These are phyloP conservation scores for Setomelanomma holmii DNA, from an alignment of 2,329 filamentous ascomycete species.

Conservation along the genomic window DNA sequence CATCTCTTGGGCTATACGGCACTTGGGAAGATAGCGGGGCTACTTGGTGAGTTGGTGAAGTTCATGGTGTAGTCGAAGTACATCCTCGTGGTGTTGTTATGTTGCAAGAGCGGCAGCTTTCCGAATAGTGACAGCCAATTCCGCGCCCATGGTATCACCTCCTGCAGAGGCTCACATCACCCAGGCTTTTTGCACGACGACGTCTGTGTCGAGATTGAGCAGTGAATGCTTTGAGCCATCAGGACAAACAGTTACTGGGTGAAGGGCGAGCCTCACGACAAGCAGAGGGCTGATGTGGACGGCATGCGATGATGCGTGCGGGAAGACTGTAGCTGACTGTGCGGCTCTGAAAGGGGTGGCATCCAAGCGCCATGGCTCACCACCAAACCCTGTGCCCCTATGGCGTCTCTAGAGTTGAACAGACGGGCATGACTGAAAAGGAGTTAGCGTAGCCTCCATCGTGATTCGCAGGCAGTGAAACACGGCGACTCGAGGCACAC, in stretches of 20 bases:
- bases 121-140: neutral
- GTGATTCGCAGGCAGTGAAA: neutral
- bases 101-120: neutral
- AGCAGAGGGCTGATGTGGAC: conserved; percentile 6
- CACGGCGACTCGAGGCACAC: neutral
- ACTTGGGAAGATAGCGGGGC: too few species aligned
- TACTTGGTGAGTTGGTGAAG: conserved; percentile 4
- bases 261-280: neutral
- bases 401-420: conserved; percentile 7
- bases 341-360: conserved; percentile 22
- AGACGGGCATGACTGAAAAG: neutral
- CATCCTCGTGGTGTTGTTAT: too few species aligned
- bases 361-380: conserved; percentile 9
- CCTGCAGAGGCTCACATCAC: neutral
- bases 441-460: neutral
- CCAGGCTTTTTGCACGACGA: neutral
- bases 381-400: conserved; percentile 13
- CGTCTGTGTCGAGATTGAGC: too few species aligned
- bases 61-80: neutral
- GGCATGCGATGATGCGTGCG: neutral
- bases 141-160: neutral
- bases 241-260: neutral
- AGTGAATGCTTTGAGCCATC: too few species aligned
- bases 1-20: too few species aligned
- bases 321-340: conserved; percentile 21